Base-by-base conservation (phyloP, 768 basidiomycete genomes). In the Russula lepida region DNA sequence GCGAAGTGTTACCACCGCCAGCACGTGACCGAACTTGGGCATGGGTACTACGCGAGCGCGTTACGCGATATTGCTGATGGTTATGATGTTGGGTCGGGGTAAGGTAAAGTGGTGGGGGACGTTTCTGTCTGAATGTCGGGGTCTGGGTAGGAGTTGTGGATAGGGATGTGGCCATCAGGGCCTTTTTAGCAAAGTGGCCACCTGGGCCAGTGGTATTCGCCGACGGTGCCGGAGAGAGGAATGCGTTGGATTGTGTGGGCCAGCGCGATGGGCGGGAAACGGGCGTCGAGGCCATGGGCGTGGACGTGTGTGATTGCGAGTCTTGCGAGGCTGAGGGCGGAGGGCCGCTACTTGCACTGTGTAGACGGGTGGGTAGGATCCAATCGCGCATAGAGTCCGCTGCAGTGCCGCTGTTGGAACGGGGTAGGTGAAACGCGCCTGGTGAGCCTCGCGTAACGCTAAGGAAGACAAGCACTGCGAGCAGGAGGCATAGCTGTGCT, bases 401-500 rank as follows among this genome's bases (percentile, higher is more conserved):
- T 28, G 62, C 61, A n/a, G 39, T 23, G 32, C 62, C 59, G 21
- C 39, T 35, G 54, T 12, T 54, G 50, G 33, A n/a, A 12, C 61
- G 44, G 2, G 57, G 56, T 6, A 60, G 47, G 6, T 69, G 62
- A 33, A 66, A 60, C 56, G 74, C 74, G 23, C 70, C 69, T n/a
- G 68, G 69, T 1, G 84, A 88, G 7, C 91, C 90, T 6, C 92
- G 82, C 4, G 92, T 94, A 54, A 95, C 78, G 19, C 86, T 83
- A 73, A 95, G 88, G 71, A 97, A 93, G 13, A 93, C 77, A 21
- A 95, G 80, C 11, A 97, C 86, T 0, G 86, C 82, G 3, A 97
- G 77, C 6, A 95, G 78, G 6, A 95, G 78, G 69, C 88, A 85
- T 0, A 98, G 79, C 68, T 98, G 95, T 0, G 88, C 89, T 23